Conservation (phyloP, 2,329 filamentous ascomycete genomes). For the Uncinocarpus reesii region DNA sequence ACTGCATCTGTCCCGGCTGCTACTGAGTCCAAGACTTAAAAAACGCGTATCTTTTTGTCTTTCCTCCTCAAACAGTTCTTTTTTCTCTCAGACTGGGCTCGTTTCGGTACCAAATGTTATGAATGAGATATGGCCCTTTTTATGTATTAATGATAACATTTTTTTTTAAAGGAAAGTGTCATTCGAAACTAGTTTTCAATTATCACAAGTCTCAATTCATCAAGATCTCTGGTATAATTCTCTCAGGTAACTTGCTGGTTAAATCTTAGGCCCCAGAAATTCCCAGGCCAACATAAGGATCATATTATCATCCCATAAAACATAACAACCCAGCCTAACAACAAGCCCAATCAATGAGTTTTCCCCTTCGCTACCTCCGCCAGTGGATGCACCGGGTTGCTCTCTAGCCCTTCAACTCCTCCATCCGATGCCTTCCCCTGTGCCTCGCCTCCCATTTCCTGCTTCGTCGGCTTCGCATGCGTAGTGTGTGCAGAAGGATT, state of each 20-base stretch:
- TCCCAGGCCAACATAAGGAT: too few species aligned
- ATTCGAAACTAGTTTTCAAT: too few species aligned
- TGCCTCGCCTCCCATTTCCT: background rate
- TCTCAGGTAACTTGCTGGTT: too few species aligned
- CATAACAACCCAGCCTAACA: background rate
- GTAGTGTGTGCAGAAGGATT: constrained; percentile 41
- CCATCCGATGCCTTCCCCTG: constrained; percentile 14
- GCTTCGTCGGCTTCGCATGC: background rate
- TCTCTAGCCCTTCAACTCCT: constrained; percentile 22
- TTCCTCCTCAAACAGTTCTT: constrained; percentile 1
- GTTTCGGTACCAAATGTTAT: too few species aligned
- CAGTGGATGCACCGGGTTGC: constrained; percentile 36
- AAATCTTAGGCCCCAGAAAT: too few species aligned
- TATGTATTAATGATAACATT: too few species aligned
- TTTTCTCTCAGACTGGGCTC: background rate
- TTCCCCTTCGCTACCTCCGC: constrained; percentile 27
- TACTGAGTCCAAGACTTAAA: constrained; percentile 9
- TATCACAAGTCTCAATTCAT: too few species aligned
- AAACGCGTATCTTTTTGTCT: too few species aligned
- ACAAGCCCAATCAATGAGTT: constrained; percentile 10
- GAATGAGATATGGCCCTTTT: too few species aligned
- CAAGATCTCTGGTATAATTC: too few species aligned
- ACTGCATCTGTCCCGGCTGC: background rate
- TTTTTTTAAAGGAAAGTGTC: too few species aligned
- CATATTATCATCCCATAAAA: background rate